Percentiles rank a stretch among this genome's conserved stretches.
Evolutionary conservation across 805 yeast species (phyloP).

Genomic region (Starmerella powellii): DNA sequence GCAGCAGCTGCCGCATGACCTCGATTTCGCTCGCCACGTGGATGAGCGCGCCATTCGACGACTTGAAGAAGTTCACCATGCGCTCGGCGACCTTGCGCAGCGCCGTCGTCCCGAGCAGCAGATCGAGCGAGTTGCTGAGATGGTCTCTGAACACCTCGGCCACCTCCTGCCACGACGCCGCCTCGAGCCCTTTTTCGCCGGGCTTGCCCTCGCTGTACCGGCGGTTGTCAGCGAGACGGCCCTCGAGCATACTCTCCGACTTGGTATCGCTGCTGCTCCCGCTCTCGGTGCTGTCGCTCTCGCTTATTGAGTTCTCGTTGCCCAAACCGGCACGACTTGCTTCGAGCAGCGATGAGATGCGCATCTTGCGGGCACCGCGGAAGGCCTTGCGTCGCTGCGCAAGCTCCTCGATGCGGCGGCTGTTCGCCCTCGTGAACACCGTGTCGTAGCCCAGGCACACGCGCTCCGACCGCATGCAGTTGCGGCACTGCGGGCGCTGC

Average conservation of each 20-base stretch:
- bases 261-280: too few relatives aligned
- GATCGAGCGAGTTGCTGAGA: slow-evolving; percentile 24
- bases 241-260: too few relatives aligned
- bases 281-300: too few relatives aligned
- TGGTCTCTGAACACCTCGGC: slow-evolving; percentile 17
- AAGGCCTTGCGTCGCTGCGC: slow-evolving; percentile 2
- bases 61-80: slow-evolving; percentile 11
- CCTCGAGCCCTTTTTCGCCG: neutral
- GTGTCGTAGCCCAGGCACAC: slow-evolving; percentile 57
- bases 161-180: slow-evolving; percentile 22
- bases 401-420: slow-evolving; percentile 6
- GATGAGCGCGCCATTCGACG: slow-evolving; percentile 5
- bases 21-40: slow-evolving; percentile 27
- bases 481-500: slow-evolving; percentile 53
- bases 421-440: slow-evolving; percentile 21
- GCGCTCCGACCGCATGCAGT: slow-evolving; percentile 54
- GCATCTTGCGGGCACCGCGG: slow-evolving; percentile 3
- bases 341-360: neutral
- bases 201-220: too few relatives aligned
- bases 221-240: neutral
- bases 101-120: slow-evolving; percentile 21
- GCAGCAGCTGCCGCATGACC: slow-evolving; percentile 26
- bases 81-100: slow-evolving; percentile 18
- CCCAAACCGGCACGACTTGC: neutral
- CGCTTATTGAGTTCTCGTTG: neutral